Conservation (phyloP, 257 asterid genomes). For the Gentiana straminea region DNA sequence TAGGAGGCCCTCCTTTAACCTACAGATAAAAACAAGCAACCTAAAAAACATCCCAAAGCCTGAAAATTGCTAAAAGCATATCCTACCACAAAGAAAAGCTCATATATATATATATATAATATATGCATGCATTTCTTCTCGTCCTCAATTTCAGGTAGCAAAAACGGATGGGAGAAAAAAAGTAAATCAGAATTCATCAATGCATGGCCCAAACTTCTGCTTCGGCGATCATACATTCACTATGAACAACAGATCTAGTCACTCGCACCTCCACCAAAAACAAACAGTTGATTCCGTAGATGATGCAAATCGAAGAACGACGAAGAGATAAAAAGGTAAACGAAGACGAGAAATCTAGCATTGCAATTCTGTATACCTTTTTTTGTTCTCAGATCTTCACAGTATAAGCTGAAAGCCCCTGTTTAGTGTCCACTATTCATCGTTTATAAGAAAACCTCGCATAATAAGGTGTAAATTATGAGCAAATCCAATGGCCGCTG, state of each 20-base stretch:
- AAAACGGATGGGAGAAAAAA: constrained; percentile 1
- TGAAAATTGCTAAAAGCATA: background rate
- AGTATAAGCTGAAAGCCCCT: no score
- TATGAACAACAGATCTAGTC: constrained; percentile 15
- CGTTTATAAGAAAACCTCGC: background rate
- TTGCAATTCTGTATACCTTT: constrained; percentile 22
- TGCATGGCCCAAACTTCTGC: constrained; percentile 28
- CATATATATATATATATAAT: no score
- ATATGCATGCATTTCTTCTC: background rate
- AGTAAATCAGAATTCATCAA: background rate
- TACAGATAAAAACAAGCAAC: background rate
- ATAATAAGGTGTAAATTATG: no score
- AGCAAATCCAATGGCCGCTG: background rate
- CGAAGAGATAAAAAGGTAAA: constrained; percentile 7
- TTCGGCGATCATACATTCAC: constrained; percentile 4
- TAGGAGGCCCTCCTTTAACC: background rate
- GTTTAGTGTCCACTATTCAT: no score
- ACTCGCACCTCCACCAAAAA: constrained; percentile 30
- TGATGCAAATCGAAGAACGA: constrained; percentile 14
- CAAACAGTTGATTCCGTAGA: constrained; percentile 8
- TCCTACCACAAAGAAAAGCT: background rate
- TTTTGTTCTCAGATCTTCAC: constrained; percentile 4
- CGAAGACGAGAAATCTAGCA: constrained; percentile 14
- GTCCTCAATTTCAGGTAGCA: background rate
- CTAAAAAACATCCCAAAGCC: constrained; percentile 1